Conservation (phyloP, 441 rosid species). For the Iberis amara region DNA sequence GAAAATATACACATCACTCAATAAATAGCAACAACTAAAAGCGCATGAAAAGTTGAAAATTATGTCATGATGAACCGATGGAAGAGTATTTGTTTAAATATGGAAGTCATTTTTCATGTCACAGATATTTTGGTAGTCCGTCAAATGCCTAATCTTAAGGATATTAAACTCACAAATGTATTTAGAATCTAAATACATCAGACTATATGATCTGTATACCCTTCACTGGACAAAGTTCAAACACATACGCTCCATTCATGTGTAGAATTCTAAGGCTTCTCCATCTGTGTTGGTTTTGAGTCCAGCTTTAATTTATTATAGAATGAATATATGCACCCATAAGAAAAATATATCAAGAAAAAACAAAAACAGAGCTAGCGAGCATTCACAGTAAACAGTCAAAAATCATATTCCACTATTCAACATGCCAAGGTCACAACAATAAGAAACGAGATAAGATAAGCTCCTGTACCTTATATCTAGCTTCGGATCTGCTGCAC, state of each 20-base stretch:
- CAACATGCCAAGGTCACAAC: slow-evolving; percentile 17
- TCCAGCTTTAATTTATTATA: slow-evolving; percentile 12
- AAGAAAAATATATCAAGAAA: background rate
- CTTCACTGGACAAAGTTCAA: background rate
- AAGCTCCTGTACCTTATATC: slow-evolving; percentile 72
- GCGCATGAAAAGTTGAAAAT: slow-evolving; percentile 2
- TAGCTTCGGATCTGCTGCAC: slow-evolving; percentile 78
- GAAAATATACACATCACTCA: slow-evolving; percentile 2
- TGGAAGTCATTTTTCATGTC: slow-evolving; percentile 6
- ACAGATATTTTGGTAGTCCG: slow-evolving; percentile 6
- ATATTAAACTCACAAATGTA: slow-evolving; percentile 20
- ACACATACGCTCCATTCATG: too few relatives aligned
- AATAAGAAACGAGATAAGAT: slow-evolving; percentile 9
- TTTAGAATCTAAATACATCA: slow-evolving; percentile 2
- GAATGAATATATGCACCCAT: background rate
- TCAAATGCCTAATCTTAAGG: slow-evolving; percentile 16
- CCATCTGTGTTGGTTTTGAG: too few relatives aligned
- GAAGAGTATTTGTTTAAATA: background rate
- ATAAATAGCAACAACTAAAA: slow-evolving; percentile 15
- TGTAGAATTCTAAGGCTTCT: too few relatives aligned
- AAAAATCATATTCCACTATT: slow-evolving; percentile 8
- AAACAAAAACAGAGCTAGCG: background rate
- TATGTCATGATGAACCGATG: slow-evolving; percentile 5
- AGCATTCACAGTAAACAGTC: slow-evolving; percentile 5
- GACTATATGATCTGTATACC: slow-evolving; percentile 15